Base-by-base conservation (phyloP, 306 rosid species). In the Abrus pulchellus region DNA sequence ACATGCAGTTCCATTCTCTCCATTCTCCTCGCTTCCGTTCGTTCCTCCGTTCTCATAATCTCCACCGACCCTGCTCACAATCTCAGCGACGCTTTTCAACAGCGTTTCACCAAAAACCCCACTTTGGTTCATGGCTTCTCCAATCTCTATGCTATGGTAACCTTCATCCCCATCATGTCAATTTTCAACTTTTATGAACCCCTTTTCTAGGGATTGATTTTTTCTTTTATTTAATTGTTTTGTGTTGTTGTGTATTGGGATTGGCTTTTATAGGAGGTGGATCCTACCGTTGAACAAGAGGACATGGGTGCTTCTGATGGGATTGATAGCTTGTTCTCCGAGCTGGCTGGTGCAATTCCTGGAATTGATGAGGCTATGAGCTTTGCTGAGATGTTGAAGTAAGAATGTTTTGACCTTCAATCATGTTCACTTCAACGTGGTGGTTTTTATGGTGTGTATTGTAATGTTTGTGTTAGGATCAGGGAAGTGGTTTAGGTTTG, bases 361-460 rank as follows among this genome's bases (percentile, higher is more conserved):
- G 99, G 99, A 79, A 96, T 96, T 79, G 98, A 96, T 20, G 99
- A 96, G 87, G 99, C 99, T 8, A 96, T 96, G 99, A 96, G 99
- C 86, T 96, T 96, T 86, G 98, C 99, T 34, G 98, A 96, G 92
- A 96, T 96, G 99, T 86, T 96, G 74, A 96, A 93, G 99, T 96
- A 85, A 89, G 91, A 5, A 57, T 53, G 28, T 61, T 34, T 11
- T 50, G 47, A 36, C 69, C 5, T 80, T 29, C 40, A 40, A 48
- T 47, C 79, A 61, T 63, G 41, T 6, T 9, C 9, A 4, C 1
- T 5, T 47, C 52, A 3, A 3, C 9, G 52, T 7, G 48, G 4
- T 5, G 13, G 36, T 33, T 40, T 77, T 68, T 74, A 30, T 76
- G 57, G 36, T 38, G 10, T 68, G 14, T 38, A 57, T 5, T 44